Conservation (phyloP, 2,329 filamentous ascomycete genomes). For the Periconia digitata region DNA sequence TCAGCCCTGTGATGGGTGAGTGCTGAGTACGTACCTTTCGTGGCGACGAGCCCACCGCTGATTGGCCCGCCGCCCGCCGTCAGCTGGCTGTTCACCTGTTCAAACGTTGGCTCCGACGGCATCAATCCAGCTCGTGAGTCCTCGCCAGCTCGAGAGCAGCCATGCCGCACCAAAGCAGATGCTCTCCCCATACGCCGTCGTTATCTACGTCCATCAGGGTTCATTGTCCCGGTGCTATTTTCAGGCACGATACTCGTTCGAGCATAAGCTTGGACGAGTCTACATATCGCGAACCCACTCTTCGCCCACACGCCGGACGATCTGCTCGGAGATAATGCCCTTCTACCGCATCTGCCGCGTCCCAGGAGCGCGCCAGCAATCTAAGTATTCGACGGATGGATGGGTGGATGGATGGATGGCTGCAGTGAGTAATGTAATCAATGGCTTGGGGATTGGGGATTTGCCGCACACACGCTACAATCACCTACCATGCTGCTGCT, state of each 20-base stretch:
- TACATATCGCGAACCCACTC: neutral
- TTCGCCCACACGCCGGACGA: neutral
- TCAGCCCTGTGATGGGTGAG: constrained; percentile 33
- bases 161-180: too few relatives aligned
- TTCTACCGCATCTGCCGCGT: neutral
- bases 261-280: constrained; percentile 4
- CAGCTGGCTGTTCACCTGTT: constrained; percentile 2
- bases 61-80: neutral
- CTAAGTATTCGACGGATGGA: too few relatives aligned
- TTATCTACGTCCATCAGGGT: constrained; percentile 20
- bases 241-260: constrained; percentile 6
- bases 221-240: constrained; percentile 10
- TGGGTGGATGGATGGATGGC: too few relatives aligned
- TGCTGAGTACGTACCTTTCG: constrained; percentile 11
- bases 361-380: too few relatives aligned
- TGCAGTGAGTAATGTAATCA: too few relatives aligned
- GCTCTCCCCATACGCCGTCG: too few relatives aligned
- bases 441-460: too few relatives aligned
- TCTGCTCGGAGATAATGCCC: neutral
- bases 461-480: too few relatives aligned
- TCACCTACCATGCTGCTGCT: too few relatives aligned
- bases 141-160: too few relatives aligned
- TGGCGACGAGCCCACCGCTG: constrained; percentile 3
- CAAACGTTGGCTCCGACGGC: too few relatives aligned
- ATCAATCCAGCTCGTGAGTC: too few relatives aligned